Evolutionary conservation across 2,329 filamentous ascomycete species (phyloP), one percentile per base, ranked within the genome.

Genomic region (Pseudocercospora eumusae): DNA sequence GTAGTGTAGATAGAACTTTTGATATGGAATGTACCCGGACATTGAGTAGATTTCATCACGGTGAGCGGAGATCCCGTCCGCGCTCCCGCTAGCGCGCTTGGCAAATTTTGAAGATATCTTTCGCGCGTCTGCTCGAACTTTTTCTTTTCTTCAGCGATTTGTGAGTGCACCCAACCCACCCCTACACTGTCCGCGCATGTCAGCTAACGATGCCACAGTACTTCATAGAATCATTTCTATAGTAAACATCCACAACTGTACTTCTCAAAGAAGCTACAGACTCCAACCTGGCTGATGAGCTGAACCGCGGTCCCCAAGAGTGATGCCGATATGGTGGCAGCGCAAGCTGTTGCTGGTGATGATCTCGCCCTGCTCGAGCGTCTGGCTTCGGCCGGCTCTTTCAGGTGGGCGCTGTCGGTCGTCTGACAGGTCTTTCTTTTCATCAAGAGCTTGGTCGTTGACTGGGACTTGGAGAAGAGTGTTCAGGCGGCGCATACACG

Each of bases 181-280:
- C 52, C 25, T 40, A 33, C 18, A 33, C 45, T 57, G 33, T 8
- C 36, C 55, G 45, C 56, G 18, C 23, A 40, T 20, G 42, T 44
- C 42, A 21, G 13, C 36, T 52, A 31, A 52, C 20, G 21, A 52
- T 28, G 9, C 13, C 11, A 28, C 18, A 36, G 42, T 40, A 49
- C 56, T 36, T 49, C 56, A 58, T 57, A 28, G 54, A 44, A 57
- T 57, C 42, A 36, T 58, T 58, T 96, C 90, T 96, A 93, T 92
- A 96, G 92, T 93, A 88, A 84, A 91, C 87, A 87, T 92, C 89
- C 85, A 84, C 84, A 87, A 91, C 90, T 95, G 89, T 91, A 87
- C 89, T 93, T 86, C 87, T 86, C 85, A 92, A 85, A 89, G 84
- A 84, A 96, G 92, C 90, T 86, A 92, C 64, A 71, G 71, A 73